Evolutionary conservation across 1,139 yeast genomes (phyloP).

Genomic region (Entelexis sorbosivorans): DNA sequence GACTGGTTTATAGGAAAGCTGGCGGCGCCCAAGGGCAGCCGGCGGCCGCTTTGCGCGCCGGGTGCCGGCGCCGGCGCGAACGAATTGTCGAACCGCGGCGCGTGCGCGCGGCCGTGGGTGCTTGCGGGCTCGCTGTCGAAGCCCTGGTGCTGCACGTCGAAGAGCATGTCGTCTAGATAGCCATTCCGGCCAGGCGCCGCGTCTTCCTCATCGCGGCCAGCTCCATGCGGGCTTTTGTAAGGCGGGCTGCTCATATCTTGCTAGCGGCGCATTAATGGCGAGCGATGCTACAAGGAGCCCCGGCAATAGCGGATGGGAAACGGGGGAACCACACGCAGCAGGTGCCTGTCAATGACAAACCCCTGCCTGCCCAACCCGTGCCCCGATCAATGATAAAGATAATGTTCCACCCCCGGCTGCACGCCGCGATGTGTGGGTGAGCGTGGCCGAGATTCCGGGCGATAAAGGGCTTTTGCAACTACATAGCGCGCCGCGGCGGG

Average conservation of each 20-base stretch:
- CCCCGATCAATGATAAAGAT: conserved; percentile 3
- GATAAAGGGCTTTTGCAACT: not conserved
- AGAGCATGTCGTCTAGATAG: conserved; percentile 2
- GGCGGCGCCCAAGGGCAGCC: not conserved
- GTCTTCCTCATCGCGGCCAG: not conserved
- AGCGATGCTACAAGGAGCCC: not conserved
- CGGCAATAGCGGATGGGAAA: not conserved
- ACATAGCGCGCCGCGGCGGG: not conserved
- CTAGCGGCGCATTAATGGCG: not conserved
- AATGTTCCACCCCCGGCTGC: not conserved
- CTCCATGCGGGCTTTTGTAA: not conserved
- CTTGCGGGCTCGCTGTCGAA: not conserved
- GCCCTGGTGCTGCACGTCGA: not conserved
- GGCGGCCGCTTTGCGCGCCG: not conserved
- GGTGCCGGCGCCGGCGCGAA: not conserved
- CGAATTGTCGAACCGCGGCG: not conserved
- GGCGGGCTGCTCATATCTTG: not conserved
- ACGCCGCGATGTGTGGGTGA: not conserved
- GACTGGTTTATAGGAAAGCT: not conserved
- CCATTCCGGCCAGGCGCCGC: not conserved
- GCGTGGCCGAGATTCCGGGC: not conserved
- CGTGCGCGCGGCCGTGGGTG: not conserved
- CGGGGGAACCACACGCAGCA: not conserved
- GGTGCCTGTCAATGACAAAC: conserved; percentile 3
- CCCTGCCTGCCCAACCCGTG: conserved; percentile 3